Percentiles rank a stretch among this genome's conserved stretches.
Conservation (phyloP, 495 filamentous ascomycete genomes). For the Tetracladium marchalianum region DNA sequence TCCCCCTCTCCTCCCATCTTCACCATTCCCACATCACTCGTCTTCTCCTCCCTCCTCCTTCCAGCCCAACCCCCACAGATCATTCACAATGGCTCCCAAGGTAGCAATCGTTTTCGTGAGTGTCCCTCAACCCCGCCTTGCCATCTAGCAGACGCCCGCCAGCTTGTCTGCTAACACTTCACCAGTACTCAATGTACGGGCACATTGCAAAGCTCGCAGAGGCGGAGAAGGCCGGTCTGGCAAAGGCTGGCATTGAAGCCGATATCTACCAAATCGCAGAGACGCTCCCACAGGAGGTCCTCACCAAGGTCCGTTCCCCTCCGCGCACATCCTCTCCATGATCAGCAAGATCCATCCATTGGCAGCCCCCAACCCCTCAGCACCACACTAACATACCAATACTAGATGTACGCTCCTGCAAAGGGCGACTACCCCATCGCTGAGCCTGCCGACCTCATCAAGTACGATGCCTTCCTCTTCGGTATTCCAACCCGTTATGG, state of each 20-base stretch:
- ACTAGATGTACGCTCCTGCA: slow-evolving; percentile 71
- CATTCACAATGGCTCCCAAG: slow-evolving; percentile 21
- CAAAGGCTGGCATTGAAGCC: slow-evolving; percentile 50
- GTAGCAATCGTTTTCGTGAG: slow-evolving; percentile 24
- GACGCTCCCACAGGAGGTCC: slow-evolving; percentile 75
- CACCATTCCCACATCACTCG: no score
- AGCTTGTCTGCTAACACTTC: slow-evolving; percentile 7
- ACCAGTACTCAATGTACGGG: slow-evolving; percentile 91
- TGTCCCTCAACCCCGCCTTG: not conserved
- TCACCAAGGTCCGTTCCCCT: slow-evolving; percentile 31
- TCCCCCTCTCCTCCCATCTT: no score
- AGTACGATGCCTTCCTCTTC: slow-evolving; percentile 86
- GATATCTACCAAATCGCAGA: slow-evolving; percentile 48
- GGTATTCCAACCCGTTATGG: slow-evolving; percentile 98
- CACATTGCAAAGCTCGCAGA: slow-evolving; percentile 78
- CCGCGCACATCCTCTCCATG: not conserved
- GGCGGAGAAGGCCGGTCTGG: slow-evolving; percentile 85
- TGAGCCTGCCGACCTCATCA: slow-evolving; percentile 54
- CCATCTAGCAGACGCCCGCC: not conserved
- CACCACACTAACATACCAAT: not conserved
- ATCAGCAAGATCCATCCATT: not conserved
- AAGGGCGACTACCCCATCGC: slow-evolving; percentile 62
- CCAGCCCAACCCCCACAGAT: not conserved
- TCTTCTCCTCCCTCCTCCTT: not conserved
- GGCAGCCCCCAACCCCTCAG: not conserved